Conservation (phyloP, 306 rosid genomes). For the Cicer pinnatifidum region DNA sequence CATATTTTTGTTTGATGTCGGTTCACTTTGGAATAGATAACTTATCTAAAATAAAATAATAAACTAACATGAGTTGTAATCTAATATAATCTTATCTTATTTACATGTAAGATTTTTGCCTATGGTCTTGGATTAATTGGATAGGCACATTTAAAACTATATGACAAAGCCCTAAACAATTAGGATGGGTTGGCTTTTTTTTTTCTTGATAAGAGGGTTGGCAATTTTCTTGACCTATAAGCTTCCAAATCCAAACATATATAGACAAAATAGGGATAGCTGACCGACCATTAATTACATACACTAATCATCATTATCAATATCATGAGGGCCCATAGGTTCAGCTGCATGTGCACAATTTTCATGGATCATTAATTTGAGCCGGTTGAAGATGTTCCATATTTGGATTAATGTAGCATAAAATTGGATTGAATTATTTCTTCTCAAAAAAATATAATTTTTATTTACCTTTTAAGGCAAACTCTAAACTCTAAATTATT, state of each 20-base stretch:
- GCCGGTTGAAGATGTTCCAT: slow-evolving; percentile 15
- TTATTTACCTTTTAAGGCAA: too few relatives aligned
- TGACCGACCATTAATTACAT: slow-evolving; percentile 26
- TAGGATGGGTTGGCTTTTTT: too few relatives aligned
- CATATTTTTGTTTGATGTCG: too few relatives aligned
- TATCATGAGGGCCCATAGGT: slow-evolving; percentile 4
- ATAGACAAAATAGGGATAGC: slow-evolving; percentile 10
- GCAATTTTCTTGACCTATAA: slow-evolving; percentile 23
- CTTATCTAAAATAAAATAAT: too few relatives aligned
- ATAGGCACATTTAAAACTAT: too few relatives aligned
- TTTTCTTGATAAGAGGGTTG: neutral
- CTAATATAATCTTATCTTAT: too few relatives aligned
- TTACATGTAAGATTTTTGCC: too few relatives aligned
- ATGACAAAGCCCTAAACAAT: too few relatives aligned
- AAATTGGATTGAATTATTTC: neutral
- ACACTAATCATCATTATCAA: neutral
- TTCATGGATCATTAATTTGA: slow-evolving; percentile 10
- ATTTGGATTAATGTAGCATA: neutral
- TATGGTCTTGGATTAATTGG: too few relatives aligned
- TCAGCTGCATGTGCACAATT: slow-evolving; percentile 19
- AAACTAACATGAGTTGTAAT: too few relatives aligned
- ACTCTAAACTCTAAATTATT: too few relatives aligned
- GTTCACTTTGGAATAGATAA: too few relatives aligned
- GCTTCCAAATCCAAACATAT: slow-evolving; percentile 13
- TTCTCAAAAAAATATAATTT: neutral